Conservation (phyloP, 2,329 filamentous ascomycete species). For the Bipolaris cookei region DNA sequence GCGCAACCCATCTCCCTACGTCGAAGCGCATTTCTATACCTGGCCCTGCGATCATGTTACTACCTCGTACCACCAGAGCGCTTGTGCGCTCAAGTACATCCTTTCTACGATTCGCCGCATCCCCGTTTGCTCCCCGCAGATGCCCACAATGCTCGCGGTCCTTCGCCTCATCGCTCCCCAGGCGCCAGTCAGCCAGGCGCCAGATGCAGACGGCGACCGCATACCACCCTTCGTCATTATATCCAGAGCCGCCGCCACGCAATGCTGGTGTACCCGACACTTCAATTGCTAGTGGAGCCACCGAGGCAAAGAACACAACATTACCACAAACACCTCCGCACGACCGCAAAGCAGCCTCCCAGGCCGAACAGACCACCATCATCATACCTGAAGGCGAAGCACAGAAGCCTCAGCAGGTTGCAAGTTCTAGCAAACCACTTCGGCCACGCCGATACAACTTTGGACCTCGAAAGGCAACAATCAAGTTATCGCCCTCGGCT, state of each 20-base stretch:
- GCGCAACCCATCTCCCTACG: constrained; percentile 1
- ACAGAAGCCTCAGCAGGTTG: constrained; percentile 64
- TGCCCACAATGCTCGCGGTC: constrained; percentile 56
- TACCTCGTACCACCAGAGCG: constrained; percentile 35
- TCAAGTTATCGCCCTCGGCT: constrained; percentile 81
- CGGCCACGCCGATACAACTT: constrained; percentile 71
- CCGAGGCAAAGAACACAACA: constrained; percentile 56
- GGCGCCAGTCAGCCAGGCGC: constrained; percentile 45
- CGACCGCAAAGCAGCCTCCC: constrained; percentile 22
- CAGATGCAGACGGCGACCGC: constrained; percentile 69
- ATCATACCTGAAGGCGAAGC: constrained; percentile 68
- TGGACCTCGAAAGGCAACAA: constrained; percentile 85
- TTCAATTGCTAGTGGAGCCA: constrained; percentile 63
- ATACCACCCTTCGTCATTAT: constrained; percentile 66
- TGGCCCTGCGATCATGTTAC: constrained; percentile 36
- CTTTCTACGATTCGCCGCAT: constrained; percentile 36
- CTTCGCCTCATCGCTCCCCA: constrained; percentile 51
- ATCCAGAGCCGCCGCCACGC: constrained; percentile 62
- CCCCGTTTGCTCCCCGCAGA: constrained; percentile 30
- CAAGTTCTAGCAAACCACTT: constrained; percentile 49
- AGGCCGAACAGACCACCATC: constrained; percentile 46
- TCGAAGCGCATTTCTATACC: constrained; percentile 4
- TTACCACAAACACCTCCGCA: constrained; percentile 50
- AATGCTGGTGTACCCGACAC: constrained; percentile 65
- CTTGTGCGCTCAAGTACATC: constrained; percentile 34